Conservation (phyloP, 768 basidiomycete species). For the Termitomyces sp. region DNA sequence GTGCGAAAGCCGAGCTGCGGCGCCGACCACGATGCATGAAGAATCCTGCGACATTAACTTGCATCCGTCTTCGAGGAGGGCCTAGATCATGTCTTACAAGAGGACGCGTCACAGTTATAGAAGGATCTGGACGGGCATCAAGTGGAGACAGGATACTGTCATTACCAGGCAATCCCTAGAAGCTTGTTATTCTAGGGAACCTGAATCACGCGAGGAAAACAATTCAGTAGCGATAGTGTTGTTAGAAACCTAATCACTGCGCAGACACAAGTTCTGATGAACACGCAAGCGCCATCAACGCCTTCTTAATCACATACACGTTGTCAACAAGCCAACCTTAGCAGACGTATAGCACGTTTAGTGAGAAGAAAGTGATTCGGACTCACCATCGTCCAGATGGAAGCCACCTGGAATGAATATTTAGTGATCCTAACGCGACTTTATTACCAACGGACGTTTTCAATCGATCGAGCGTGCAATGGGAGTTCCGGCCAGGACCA, state of each 20-base stretch:
- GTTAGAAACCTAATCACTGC: neutral
- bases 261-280: neutral
- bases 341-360: neutral
- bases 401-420: neutral
- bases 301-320: neutral
- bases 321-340: neutral
- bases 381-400: neutral
- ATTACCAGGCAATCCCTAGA: neutral
- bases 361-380: neutral
- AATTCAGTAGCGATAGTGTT: neutral
- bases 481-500: neutral
- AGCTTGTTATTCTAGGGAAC: neutral
- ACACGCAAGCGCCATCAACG: too few relatives aligned
- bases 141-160: neutral
- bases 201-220: neutral
- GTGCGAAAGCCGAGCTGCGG: slow-evolving; percentile 4
- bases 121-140: neutral
- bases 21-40: slow-evolving; percentile 1
- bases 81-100: neutral
- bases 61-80: neutral
- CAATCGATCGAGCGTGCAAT: neutral
- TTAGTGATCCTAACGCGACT: too few relatives aligned
- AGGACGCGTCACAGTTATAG: neutral
- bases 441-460: too few relatives aligned
- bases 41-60: neutral